phyloP scores from a whole-genome alignment of 139 green algal species.

The Chlorella sorokiniana region DNA sequence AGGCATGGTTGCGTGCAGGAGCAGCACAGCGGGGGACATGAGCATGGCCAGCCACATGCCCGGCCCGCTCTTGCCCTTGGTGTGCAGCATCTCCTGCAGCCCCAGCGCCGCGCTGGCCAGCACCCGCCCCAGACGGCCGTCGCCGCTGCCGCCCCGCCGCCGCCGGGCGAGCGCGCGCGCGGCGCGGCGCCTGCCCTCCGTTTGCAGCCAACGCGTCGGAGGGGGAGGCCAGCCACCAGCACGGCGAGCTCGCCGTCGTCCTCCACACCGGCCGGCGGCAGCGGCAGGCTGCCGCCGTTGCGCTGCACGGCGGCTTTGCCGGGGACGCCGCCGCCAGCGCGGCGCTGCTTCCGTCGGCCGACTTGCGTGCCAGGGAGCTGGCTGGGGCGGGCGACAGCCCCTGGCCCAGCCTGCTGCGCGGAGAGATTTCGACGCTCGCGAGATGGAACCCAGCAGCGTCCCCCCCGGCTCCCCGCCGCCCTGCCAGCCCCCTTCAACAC shows the following conservation, averaged over 20 bases:
- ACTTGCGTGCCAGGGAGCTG: not conserved
- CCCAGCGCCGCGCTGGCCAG: not conserved
- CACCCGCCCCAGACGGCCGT: not conserved
- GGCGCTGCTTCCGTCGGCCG: not conserved
- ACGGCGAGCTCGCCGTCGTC: not conserved
- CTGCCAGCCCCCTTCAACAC: not conserved
- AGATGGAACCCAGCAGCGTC: not conserved
- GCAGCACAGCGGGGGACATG: constrained; percentile 36
- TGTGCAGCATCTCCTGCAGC: constrained; percentile 35
- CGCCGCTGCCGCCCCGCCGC: not conserved
- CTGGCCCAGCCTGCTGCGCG: not conserved
- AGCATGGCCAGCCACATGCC: not conserved
- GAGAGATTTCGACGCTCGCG: not conserved
- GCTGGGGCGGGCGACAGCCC: not conserved
- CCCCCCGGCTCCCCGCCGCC: not conserved
- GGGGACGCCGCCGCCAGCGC: not conserved
- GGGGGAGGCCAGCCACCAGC: not conserved
- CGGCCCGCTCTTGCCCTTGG: constrained; percentile 15
- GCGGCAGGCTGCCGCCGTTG: constrained; percentile 1
- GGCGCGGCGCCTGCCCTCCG: not conserved
- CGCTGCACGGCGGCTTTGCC: not conserved
- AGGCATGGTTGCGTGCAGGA: constrained; percentile 56
- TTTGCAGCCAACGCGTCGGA: not conserved
- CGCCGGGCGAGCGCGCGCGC: not conserved
- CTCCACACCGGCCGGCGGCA: not conserved